These are phyloP conservation scores for Xylariomycetidae sp. DNA, from an alignment of 2,329 filamentous ascomycete genomes.

Conservation along the genomic window DNA sequence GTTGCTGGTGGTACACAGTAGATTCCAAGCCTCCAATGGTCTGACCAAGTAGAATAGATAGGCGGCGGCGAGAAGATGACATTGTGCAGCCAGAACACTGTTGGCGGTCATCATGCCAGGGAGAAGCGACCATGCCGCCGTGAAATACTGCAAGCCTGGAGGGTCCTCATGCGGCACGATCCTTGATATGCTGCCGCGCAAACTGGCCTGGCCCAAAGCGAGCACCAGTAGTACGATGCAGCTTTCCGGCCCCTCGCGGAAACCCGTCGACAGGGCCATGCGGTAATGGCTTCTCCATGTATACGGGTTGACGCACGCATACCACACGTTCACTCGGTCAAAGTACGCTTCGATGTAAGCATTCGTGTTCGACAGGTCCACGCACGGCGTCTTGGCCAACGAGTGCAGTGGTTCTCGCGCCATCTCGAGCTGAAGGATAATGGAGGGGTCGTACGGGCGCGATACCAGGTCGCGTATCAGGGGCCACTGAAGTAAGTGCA, in stretches of 20 bases:
- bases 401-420: conserved; percentile 67
- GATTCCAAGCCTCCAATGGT: conserved; percentile 76
- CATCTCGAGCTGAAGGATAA: conserved; percentile 77
- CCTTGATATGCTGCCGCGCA: conserved; percentile 69
- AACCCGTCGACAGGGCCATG: conserved; percentile 67
- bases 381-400: conserved; percentile 56
- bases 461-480: conserved; percentile 73
- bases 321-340: conserved; percentile 76
- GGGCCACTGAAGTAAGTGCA: conserved; percentile 75
- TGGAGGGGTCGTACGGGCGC: conserved; percentile 71
- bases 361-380: conserved; percentile 68
- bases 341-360: conserved; percentile 77
- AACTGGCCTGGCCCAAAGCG: conserved; percentile 69
- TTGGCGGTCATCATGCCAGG: conserved; percentile 76
- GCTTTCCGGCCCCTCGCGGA: conserved; percentile 73
- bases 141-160: conserved; percentile 73
- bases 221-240: conserved; percentile 76
- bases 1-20: conserved; percentile 73
- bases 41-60: conserved; percentile 80
- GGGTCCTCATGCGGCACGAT: conserved; percentile 63
- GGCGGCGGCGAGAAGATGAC: conserved; percentile 72
- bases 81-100: conserved; percentile 71
- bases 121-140: conserved; percentile 71
- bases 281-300: conserved; percentile 73
- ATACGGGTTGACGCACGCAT: conserved; percentile 78